Percentiles rank a stretch among this genome's conserved stretches.
These are phyloP conservation scores for Boechera divaricarpa DNA, from an alignment of 345 rosid genomes.

Conservation along the genomic window DNA sequence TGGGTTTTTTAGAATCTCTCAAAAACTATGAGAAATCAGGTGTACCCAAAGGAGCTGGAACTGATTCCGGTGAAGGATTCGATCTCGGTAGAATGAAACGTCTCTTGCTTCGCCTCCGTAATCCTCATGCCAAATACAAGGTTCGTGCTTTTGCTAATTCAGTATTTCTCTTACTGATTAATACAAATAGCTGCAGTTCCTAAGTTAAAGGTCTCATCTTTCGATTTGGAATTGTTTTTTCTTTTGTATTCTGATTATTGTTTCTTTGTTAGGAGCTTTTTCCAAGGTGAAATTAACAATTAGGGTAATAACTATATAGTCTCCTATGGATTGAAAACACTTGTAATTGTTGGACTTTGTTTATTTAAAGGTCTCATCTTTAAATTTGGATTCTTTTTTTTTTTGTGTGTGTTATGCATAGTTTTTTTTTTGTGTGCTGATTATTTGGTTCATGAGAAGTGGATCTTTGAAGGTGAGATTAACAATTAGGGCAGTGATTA, in stretches of 20 bases:
- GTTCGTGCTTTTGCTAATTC: slow-evolving; percentile 37
- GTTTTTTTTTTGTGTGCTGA: too few species aligned
- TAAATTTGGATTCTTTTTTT: neutral
- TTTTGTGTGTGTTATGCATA: neutral
- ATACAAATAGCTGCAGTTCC: neutral
- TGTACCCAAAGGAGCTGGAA: slow-evolving; percentile 83
- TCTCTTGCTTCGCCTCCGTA: slow-evolving; percentile 72
- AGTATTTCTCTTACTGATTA: neutral
- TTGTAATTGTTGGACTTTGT: neutral
- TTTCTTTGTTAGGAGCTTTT: too few species aligned
- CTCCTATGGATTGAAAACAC: neutral
- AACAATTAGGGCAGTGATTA: slow-evolving; percentile 13
- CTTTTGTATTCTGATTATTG: neutral
- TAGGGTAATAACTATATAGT: too few species aligned
- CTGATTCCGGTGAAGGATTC: slow-evolving; percentile 83
- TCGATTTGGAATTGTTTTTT: neutral
- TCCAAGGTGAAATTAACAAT: too few species aligned
- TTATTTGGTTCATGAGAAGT: neutral
- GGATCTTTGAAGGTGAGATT: neutral
- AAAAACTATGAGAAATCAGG: slow-evolving; percentile 90
- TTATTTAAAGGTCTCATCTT: neutral
- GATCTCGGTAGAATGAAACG: slow-evolving; percentile 85
- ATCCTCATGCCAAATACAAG: slow-evolving; percentile 82
- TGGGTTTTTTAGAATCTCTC: slow-evolving; percentile 71
- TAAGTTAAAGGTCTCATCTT: slow-evolving; percentile 8